Percentiles rank a stretch among this genome's conserved stretches.
Evolutionary conservation across 441 rosid species (phyloP).

Genomic region (Gossypium gossypioides): DNA sequence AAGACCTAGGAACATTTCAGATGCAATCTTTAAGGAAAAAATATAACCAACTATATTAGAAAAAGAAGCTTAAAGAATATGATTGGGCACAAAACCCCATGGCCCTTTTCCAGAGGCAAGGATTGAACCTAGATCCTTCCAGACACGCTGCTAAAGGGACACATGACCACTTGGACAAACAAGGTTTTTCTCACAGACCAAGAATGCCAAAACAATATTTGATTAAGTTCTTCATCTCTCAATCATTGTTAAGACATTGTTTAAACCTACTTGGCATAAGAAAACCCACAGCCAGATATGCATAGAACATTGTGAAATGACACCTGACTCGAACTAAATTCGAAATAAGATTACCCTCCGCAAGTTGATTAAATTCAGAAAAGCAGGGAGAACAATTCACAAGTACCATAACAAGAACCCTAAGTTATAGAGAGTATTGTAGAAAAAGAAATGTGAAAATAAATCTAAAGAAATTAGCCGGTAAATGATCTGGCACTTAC

Average conservation of each 20-base stretch:
- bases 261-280: neutral
- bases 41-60: neutral
- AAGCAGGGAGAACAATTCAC: neutral
- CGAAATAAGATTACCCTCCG: neutral
- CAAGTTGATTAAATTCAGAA: neutral
- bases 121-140: neutral
- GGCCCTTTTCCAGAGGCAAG: neutral
- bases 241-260: neutral
- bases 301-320: neutral
- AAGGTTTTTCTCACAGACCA: neutral
- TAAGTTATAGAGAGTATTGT: neutral
- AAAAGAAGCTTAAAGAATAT: neutral
- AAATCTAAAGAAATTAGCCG: conserved; percentile 3
- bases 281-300: conserved; percentile 1
- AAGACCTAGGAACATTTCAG: neutral
- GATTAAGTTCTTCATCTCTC: neutral
- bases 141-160: neutral
- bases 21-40: neutral
- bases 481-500: conserved; percentile 41
- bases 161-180: neutral
- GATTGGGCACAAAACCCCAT: neutral
- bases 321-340: neutral
- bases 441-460: neutral
- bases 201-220: neutral
- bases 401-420: neutral